Evolutionary conservation across 371 early-diverging fungal genomes (phyloP).

Genomic region (Syncephalastrum racemosum): DNA sequence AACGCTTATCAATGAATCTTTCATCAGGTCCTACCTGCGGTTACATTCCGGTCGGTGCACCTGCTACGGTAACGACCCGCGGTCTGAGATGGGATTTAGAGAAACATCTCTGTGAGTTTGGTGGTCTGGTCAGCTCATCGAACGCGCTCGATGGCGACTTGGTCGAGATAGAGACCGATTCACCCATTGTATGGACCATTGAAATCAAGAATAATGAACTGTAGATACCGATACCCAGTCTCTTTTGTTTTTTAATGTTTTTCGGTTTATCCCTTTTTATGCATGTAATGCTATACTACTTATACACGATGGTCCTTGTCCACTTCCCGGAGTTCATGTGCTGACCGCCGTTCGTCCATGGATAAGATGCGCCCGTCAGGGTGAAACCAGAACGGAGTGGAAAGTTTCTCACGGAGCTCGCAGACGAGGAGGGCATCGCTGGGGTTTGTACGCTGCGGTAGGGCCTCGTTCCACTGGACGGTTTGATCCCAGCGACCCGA

Average conservation of each 20-base stretch:
- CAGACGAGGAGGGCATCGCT: conserved; percentile 17
- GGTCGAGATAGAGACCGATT: conserved; percentile 63
- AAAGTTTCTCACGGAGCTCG: conserved; percentile 34
- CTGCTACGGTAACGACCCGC: conserved; percentile 59
- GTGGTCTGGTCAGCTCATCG: conserved; percentile 76
- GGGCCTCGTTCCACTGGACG: conserved; percentile 26
- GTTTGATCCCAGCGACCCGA: conserved; percentile 38
- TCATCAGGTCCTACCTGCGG: conserved; percentile 81
- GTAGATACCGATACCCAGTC: not conserved
- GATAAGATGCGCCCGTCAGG: conserved; percentile 27
- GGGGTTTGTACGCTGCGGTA: not conserved
- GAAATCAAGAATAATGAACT: conserved; percentile 40
- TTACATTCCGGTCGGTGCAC: conserved; percentile 77
- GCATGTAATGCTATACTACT: too few species aligned
- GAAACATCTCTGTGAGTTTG: conserved; percentile 61
- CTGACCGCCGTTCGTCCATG: conserved; percentile 19
- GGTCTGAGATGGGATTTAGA: conserved; percentile 89
- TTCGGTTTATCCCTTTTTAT: too few species aligned
- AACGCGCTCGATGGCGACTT: conserved; percentile 63
- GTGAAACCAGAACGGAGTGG: conserved; percentile 39
- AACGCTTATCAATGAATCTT: not conserved
- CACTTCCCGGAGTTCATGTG: not conserved
- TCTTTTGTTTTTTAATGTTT: not conserved
- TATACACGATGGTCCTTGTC: too few species aligned
- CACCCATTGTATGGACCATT: conserved; percentile 79